phyloP scores from a whole-genome alignment of 306 rosid genomes.

The Cajanus cajan region DNA sequence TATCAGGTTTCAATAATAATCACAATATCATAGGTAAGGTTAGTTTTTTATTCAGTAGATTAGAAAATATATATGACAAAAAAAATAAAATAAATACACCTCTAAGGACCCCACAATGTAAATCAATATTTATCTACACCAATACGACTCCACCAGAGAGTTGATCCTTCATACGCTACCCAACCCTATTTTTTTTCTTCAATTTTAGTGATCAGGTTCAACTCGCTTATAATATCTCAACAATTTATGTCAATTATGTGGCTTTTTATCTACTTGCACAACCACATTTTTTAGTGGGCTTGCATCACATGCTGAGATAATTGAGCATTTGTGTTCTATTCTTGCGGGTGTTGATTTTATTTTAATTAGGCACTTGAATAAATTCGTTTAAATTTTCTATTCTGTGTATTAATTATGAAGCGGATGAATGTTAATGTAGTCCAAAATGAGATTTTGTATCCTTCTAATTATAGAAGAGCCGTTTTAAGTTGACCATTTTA shows the following conservation, averaged over 20 bases:
- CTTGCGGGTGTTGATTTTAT: neutral
- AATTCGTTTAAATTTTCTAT: neutral
- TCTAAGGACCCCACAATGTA: slow-evolving; percentile 24
- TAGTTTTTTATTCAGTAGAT: too few species aligned
- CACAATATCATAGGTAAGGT: too few species aligned
- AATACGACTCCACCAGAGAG: slow-evolving; percentile 28
- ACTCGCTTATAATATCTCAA: slow-evolving; percentile 30
- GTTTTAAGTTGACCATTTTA: neutral
- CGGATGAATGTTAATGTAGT: neutral
- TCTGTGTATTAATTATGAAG: slow-evolving; percentile 4
- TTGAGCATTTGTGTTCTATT: neutral
- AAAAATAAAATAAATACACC: too few species aligned
- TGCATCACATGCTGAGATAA: slow-evolving; percentile 34
- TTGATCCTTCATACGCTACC: slow-evolving; percentile 38
- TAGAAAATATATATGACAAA: too few species aligned
- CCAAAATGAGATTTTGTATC: neutral
- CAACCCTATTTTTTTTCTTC: slow-evolving; percentile 1
- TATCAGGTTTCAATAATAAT: too few species aligned
- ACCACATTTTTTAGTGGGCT: slow-evolving; percentile 25
- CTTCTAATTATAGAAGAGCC: neutral
- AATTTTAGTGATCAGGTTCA: slow-evolving; percentile 27
- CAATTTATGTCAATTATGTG: neutral
- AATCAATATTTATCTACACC: slow-evolving; percentile 19
- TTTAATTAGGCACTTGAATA: slow-evolving; percentile 22
- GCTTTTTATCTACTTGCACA: neutral